Evolutionary conservation across 1,284 basidiomycete genomes (phyloP), one percentile per base, ranked within the genome.

Genomic region (Coniophora puteana): DNA sequence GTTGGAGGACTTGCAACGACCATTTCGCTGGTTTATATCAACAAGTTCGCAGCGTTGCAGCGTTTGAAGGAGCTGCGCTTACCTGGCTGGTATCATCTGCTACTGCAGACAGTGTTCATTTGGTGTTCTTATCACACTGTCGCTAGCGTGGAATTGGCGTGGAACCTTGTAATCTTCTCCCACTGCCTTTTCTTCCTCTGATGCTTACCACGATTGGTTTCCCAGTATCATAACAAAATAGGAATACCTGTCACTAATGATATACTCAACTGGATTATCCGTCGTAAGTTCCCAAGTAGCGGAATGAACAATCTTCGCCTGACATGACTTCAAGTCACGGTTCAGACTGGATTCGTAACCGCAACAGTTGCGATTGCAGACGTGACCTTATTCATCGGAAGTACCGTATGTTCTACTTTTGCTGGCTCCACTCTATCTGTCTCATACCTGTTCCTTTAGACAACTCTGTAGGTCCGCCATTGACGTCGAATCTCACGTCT

Each of bases 1-100:
- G 74, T 46, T 18, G 74, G 74, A 22, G 74, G 73, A 4, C 51
- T 71, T 10, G 69, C 68, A 62, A 73, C 71, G 2, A 63, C 65
- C 0, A 44, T 59, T 26, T 50, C 43, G 27, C 53, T 71, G 25
- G 26, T 29, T 17, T 28, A 25, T 23, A 41, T 54, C 11, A 6
- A 50, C 8, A 33, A 50, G 37, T 55, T 41, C 27, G 8, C 34
- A 16, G 33, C 13, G 13, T 32, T 52, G 11, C 6, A 12, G 2
- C 2, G 18, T 31, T 36, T 5, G 65, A 72, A 34, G 61, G 51
- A 39, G 59, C 69, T 3, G 71, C 71, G 0, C 59, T 75, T 4
- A 51, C 72, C 5, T 76, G 74, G 74, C 68, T 77, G 45, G 56
- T 69, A 13, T 46, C 69, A 1, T 68, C 72, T 1, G 68, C 66